Percentiles rank a stretch among this genome's conserved stretches.
phyloP scores from a whole-genome alignment of 225 moss, liverwort and hornwort species.

The Polytrichum commune region DNA sequence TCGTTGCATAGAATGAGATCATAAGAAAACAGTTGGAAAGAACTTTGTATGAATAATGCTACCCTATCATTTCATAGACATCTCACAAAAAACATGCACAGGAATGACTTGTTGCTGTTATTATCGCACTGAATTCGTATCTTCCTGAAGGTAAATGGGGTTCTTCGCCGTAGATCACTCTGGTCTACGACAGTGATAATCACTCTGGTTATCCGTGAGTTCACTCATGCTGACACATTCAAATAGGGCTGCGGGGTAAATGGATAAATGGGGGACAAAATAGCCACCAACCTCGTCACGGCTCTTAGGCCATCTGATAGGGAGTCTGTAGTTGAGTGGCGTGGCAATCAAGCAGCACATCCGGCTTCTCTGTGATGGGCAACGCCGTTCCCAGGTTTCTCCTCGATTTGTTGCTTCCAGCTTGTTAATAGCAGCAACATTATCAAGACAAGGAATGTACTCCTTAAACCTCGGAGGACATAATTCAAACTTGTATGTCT shows the following conservation, averaged over 20 bases:
- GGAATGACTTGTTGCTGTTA: too few relatives aligned
- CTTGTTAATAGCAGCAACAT: slow-evolving; percentile 29
- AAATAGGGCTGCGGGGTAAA: neutral
- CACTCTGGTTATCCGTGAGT: too few relatives aligned
- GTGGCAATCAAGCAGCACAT: slow-evolving; percentile 67
- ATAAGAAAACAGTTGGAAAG: too few relatives aligned
- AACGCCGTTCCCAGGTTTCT: slow-evolving; percentile 68
- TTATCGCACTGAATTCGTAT: too few relatives aligned
- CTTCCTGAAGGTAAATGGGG: too few relatives aligned
- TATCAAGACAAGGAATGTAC: slow-evolving; percentile 73
- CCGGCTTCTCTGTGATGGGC: slow-evolving; percentile 34
- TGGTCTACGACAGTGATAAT: too few relatives aligned
- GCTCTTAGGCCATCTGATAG: slow-evolving; percentile 73
- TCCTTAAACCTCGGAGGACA: slow-evolving; percentile 46
- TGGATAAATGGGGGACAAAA: neutral
- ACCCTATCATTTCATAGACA: too few relatives aligned
- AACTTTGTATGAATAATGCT: too few relatives aligned
- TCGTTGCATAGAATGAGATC: too few relatives aligned
- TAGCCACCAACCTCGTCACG: slow-evolving; percentile 52
- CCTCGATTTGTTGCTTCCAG: slow-evolving; percentile 33
- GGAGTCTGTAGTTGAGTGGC: slow-evolving; percentile 46
- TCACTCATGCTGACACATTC: too few relatives aligned
- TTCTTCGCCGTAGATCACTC: too few relatives aligned
- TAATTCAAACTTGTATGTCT: slow-evolving; percentile 31
- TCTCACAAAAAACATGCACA: too few relatives aligned